phyloP scores from a whole-genome alignment of 345 rosid species.

The Boechera divaricarpa region DNA sequence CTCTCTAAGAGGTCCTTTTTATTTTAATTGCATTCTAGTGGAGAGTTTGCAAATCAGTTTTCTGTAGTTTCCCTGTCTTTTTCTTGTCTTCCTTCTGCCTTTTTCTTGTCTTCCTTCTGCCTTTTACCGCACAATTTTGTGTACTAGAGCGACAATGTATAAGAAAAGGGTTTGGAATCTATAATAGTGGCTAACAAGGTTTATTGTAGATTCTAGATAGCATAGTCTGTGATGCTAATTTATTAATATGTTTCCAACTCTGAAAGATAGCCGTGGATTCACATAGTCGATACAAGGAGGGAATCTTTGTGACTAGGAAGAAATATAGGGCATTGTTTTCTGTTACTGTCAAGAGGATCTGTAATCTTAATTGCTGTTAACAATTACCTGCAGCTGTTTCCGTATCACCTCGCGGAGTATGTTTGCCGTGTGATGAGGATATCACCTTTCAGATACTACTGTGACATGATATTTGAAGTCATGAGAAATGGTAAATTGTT shows the following conservation, averaged over 20 bases:
- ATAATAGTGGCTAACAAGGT: constrained; percentile 1
- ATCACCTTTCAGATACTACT: constrained; percentile 97
- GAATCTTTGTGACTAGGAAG: constrained; percentile 5
- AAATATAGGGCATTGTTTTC: neutral
- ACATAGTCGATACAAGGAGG: neutral
- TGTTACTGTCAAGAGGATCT: constrained; percentile 24
- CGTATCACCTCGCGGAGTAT: constrained; percentile 95
- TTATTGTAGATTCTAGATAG: constrained; percentile 10
- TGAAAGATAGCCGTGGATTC: constrained; percentile 14
- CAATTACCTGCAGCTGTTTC: constrained; percentile 79
- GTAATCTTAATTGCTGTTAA: constrained; percentile 37
- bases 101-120: neutral
- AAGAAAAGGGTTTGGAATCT: constrained; percentile 8
- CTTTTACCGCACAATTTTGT: neutral
- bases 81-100: neutral
- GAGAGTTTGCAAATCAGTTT: constrained; percentile 8
- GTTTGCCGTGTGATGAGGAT: constrained; percentile 98
- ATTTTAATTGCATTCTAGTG: constrained; percentile 8
- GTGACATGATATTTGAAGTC: constrained; percentile 98
- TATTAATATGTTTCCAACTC: neutral
- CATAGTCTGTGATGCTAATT: constrained; percentile 7
- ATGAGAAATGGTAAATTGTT: constrained; percentile 81
- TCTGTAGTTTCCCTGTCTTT: neutral
- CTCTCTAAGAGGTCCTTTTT: constrained; percentile 23
- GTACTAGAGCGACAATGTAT: constrained; percentile 5